These are phyloP conservation scores for Leptographium radiaticola DNA, from an alignment of 2,329 filamentous ascomycete species.

Conservation along the genomic window DNA sequence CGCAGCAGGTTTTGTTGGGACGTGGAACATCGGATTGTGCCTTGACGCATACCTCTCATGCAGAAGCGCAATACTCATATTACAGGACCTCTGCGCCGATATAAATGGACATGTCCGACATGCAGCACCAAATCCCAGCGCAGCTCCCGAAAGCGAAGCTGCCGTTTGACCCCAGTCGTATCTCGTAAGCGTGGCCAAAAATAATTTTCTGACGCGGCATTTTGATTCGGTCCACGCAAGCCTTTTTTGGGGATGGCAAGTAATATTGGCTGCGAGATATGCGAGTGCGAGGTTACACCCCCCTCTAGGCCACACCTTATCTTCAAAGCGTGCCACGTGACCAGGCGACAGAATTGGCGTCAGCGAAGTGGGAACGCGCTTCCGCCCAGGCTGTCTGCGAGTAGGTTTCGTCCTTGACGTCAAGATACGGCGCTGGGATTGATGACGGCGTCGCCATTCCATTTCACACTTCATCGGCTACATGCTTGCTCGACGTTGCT, in stretches of 20 bases:
- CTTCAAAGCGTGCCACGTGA: conserved; percentile 12
- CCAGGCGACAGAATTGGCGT: conserved; percentile 10
- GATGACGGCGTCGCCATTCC: too few relatives aligned
- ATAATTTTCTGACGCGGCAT: not conserved
- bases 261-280: not conserved
- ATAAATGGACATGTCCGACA: too few relatives aligned
- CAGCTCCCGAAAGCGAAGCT: too few relatives aligned
- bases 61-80: too few relatives aligned
- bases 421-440: not conserved
- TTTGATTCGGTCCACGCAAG: not conserved
- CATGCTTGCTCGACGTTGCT: too few relatives aligned
- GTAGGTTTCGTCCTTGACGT: not conserved
- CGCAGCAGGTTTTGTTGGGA: too few relatives aligned
- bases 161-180: not conserved
- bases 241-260: not conserved
- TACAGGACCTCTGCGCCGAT: too few relatives aligned
- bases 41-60: too few relatives aligned
- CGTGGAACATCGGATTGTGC: too few relatives aligned
- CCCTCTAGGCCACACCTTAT: not conserved
- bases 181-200: not conserved
- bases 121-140: too few relatives aligned
- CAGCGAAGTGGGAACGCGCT: conserved; percentile 6
- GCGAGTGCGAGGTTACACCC: not conserved
- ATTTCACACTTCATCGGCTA: too few relatives aligned
- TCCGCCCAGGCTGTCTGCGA: not conserved